Base-by-base conservation (phyloP, 1,139 yeast genomes). In the Kodamaea anthophila region DNA sequence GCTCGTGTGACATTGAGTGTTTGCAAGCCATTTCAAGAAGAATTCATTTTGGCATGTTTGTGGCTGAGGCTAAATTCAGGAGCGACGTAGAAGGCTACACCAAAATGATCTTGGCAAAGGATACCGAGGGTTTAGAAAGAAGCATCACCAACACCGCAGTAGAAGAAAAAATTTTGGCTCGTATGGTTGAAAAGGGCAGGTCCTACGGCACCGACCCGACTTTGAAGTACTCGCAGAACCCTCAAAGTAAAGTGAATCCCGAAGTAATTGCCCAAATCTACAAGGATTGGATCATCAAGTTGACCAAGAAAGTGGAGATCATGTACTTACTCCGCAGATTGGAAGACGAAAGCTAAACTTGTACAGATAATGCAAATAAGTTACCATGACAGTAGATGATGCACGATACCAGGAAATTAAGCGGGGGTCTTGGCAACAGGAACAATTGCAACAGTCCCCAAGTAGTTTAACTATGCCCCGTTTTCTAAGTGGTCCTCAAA, bases 31-130 rank as follows among this genome's bases (percentile, higher is more conserved):
- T 91, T 28, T 83, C 95, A n/a, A 70, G 98, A 47, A 73, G 98
- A 51, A 86, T 91, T 42, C 98, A 91, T 58, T 91, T 91, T 58
- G 98, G 97, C 30, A 85, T 83, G 56, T 91, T 91, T 62, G 98
- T 91, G 5, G 98, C 98, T 5, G 98, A 91, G 53, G 82, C 95
- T 24, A 91, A 91, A 58, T 91, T 76, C 53, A 80, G 70, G 46
- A 58, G 66, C 16, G 94, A 88, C 42, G 70, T 65, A 25, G 84
- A 73, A 30, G 55, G 55, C 31, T 87, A 79, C 58, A 75, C 74
- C 2, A 59, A 69, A 43, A 60, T 87, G 44, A 91, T 91, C 42
- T 52, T 62, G 39, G 73, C 68, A 1, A 70, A 63, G 36, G 96
- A 91, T 49, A 60, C 74, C 4, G 61, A 65, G 9, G 95, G 93